A percentile compares a stretch with the other conserved stretches of the same genome.
These are phyloP conservation scores for Ilyonectria sp. DNA, from an alignment of 2,329 filamentous ascomycete species.

Conservation along the genomic window DNA sequence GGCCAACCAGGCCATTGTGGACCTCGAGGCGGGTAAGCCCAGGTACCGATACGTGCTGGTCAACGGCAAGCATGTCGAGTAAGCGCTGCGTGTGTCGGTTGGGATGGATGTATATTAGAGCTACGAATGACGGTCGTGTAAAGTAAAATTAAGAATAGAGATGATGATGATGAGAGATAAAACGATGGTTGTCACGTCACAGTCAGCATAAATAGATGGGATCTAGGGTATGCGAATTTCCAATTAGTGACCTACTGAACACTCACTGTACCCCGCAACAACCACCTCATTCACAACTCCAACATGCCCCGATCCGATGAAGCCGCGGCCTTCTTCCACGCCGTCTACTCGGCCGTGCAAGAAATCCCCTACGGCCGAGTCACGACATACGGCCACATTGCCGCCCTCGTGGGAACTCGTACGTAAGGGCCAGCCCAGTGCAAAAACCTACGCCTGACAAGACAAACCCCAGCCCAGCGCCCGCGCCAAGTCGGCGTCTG, in stretches of 20 bases:
- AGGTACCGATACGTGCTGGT: slow-evolving; percentile 64
- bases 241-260: not conserved
- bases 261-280: not conserved
- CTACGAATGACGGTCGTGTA: not conserved
- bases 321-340: slow-evolving; percentile 79
- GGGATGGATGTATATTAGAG: slow-evolving; percentile 17
- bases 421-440: slow-evolving; percentile 50
- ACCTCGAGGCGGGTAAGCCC: slow-evolving; percentile 69
- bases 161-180: slow-evolving; percentile 6
- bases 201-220: not conserved
- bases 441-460: not conserved
- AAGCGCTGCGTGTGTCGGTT: not conserved
- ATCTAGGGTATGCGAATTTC: too few species aligned
- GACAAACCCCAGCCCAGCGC: slow-evolving; percentile 70
- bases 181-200: slow-evolving; percentile 6
- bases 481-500: slow-evolving; percentile 91
- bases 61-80: slow-evolving; percentile 54
- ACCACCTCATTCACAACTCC: not conserved
- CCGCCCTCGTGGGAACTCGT: slow-evolving; percentile 81
- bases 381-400: slow-evolving; percentile 90
- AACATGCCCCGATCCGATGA: slow-evolving; percentile 82
- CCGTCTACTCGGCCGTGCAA: slow-evolving; percentile 88
- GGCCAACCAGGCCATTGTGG: slow-evolving; percentile 68
- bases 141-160: slow-evolving; percentile 23
- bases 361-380: slow-evolving; percentile 88